Evolutionary conservation across 495 filamentous ascomycete genomes (phyloP), one percentile per base, ranked within the genome.

Genomic region (Penicillium herquei): DNA sequence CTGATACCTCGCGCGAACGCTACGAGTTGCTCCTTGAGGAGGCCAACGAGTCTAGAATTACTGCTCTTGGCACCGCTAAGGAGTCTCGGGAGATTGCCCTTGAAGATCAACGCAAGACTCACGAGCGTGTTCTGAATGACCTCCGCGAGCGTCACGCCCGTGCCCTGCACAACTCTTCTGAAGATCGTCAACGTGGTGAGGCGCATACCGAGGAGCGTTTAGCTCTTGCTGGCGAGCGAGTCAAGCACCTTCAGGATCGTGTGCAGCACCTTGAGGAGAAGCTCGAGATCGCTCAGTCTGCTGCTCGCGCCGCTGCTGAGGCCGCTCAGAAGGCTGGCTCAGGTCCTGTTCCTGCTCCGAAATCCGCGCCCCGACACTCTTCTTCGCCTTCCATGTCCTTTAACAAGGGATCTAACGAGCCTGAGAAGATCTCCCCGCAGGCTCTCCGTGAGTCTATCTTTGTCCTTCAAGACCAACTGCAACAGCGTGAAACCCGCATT

Each of bases 401-500:
- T 61, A 66, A 51, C 52, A 64, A 74, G 63, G 70, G 62, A 46
- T 78, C 85, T 41, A 77, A 82, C 17, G 69, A 84, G 18, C 89
- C 90, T 0, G 89, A 94, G 64, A 94, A 89, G 77, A 89, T 95
- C 50, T 96, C 91, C 12, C 90, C 92, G 6, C 91, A 96, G 69
- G 94, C 94, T 10, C 82, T 98, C 35, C 87, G 94, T 21, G 95
- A 98, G 71, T 96, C 93, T 7, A 96, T 98, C 64, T 80, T 95
- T 65, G 94, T 96, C 17, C 81, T 98, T 30, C 95, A 98, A 68
- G 92, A 96, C 67, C 94, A 98, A 65, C 83, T 98, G 42, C 93
- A 97, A 64, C 90, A 93, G 64, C 92, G 94, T 52, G 94, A 98
- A 72, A 80, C 83, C 17, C 84, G 81, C 21, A 95, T 98, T 62